Base-by-base conservation (phyloP, 1,139 yeast genomes). In the Zygosaccharomyces pseudobailii region DNA sequence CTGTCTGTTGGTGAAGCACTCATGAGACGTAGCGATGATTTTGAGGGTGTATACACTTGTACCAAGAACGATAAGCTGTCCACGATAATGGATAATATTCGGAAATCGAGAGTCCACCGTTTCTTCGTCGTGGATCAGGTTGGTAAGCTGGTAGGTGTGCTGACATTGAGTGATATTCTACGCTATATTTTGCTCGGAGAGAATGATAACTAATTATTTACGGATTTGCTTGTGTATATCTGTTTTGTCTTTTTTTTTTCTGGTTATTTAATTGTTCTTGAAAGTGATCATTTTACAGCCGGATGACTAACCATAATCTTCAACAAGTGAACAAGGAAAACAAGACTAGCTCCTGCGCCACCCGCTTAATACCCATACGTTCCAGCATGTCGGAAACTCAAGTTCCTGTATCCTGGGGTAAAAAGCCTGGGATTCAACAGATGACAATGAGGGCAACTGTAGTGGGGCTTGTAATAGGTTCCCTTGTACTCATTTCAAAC, bases 41-140 rank as follows among this genome's bases (percentile, higher is more conserved):
- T 92, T 62, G 98, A 92, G 67, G 98, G 99, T 49, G 98, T 94
- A 13, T 90, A 90, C 68, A 92, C 97, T 0, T 94, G 98, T 69
- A 89, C 97, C 0, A 75, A 82, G 55, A 78, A 82, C 56, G 99
- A 94, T 66, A 77, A 94, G 53, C 73, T 94, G 52, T 87, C 95
- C 54, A 88, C 96, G 13, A 87, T 94, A 51, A 79, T 92, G 84
- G 97, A 92, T 64, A 90, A 96, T 36, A 88, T 94, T 51, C 78
- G 97, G 61, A 85, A 90, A 59, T 84, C 95, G 34, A 79, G 97
- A 57, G 76, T 92, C 54, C 97, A 94, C 68, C 78, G 99, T 65
- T 78, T 94, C 62, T 88, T 90, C 65, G 92, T 94, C 36, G 96
- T 94, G 25, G 96, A 92, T 65, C 84, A 80, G 33, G 78, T 78